Conservation (phyloP, 306 rosid species). For the Castanea mollissima region DNA sequence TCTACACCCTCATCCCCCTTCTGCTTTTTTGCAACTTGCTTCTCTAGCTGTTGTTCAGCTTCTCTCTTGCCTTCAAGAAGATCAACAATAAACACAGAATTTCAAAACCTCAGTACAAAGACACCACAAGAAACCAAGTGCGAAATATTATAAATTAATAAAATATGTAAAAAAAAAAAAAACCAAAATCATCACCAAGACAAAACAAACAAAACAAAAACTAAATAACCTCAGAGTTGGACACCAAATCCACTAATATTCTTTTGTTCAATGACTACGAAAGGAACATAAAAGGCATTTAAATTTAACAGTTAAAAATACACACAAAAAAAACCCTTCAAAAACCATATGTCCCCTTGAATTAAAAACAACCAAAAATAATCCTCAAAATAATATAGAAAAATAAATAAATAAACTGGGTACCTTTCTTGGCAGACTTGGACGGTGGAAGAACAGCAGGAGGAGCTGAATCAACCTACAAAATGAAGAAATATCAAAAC, state of each 20-base stretch:
- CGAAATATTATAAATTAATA: too few relatives aligned
- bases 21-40: constrained; percentile 66
- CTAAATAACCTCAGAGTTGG: neutral
- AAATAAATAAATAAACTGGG: neutral
- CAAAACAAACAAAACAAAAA: neutral
- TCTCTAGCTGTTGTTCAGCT: constrained; percentile 49
- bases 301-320: neutral
- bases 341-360: neutral
- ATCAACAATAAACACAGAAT: neutral
- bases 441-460: constrained; percentile 45
- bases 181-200: neutral
- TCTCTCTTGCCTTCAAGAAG: constrained; percentile 59
- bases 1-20: constrained; percentile 41
- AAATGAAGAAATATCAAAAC: neutral
- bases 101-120: neutral
- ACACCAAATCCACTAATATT: neutral
- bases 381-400: neutral
- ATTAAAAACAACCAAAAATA: neutral
- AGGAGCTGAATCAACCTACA: constrained; percentile 66
- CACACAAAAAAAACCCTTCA: neutral
- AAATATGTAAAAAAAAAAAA: neutral
- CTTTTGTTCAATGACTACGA: too few relatives aligned
- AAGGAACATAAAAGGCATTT: neutral
- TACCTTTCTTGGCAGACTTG: constrained; percentile 72
- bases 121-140: neutral